Percentiles rank a stretch among this genome's conserved stretches.
These are phyloP conservation scores for Pythium coloratum DNA, from an alignment of 352 stramenopile species.

Conservation along the genomic window DNA sequence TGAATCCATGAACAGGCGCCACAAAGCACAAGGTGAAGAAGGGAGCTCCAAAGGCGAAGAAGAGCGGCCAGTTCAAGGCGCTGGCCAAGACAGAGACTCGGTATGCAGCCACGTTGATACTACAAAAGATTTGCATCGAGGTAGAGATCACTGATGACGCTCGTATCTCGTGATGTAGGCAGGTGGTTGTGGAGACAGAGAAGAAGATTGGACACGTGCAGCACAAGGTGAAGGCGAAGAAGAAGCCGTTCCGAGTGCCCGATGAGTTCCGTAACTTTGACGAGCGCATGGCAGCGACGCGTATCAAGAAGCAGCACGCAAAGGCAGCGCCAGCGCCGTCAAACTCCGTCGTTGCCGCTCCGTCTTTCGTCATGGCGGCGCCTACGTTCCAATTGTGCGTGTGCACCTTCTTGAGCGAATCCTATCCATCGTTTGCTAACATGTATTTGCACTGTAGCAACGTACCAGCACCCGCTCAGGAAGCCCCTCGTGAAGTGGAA, in stretches of 20 bases:
- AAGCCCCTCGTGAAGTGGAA: conserved; percentile 47
- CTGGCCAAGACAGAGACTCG: conserved; percentile 66
- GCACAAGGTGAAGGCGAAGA: conserved; percentile 34
- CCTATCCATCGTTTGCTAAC: background rate
- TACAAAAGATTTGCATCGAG: background rate
- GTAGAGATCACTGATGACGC: background rate
- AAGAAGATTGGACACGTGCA: conserved; percentile 38
- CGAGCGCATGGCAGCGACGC: conserved; percentile 53
- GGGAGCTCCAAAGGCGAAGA: conserved; percentile 35
- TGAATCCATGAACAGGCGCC: background rate
- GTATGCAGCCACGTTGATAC: conserved; percentile 19
- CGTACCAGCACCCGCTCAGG: background rate
- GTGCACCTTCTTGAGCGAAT: background rate
- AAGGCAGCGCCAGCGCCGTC: conserved; percentile 19
- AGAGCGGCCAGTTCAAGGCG: conserved; percentile 62
- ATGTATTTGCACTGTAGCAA: conserved; percentile 6
- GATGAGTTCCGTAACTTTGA: conserved; percentile 80
- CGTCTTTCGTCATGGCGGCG: conserved; percentile 61
- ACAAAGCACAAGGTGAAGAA: conserved; percentile 43
- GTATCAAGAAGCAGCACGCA: conserved; percentile 33
- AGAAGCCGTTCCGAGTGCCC: conserved; percentile 30
- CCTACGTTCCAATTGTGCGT: conserved; percentile 78
- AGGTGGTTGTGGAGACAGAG: conserved; percentile 36
- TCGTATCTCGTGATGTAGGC: conserved; percentile 20
- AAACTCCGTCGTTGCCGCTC: conserved; percentile 41